phyloP scores from a whole-genome alignment of 768 basidiomycete genomes.

The Gymnopilus dilepis region DNA sequence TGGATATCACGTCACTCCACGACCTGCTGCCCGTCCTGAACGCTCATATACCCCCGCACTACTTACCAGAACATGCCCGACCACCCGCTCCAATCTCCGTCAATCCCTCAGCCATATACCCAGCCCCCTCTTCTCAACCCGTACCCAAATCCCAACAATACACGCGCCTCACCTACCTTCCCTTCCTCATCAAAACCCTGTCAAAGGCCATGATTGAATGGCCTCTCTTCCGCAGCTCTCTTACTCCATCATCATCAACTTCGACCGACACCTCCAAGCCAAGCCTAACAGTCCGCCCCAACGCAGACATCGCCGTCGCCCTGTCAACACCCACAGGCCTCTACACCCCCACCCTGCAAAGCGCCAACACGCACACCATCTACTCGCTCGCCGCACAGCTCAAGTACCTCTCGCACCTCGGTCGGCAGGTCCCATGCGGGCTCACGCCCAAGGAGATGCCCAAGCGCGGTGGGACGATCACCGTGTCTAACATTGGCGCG shows the following conservation, averaged over 20 bases:
- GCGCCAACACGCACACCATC: constrained; percentile 58
- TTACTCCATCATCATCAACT: constrained; percentile 46
- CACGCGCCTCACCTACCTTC: constrained; percentile 78
- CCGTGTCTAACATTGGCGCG: constrained; percentile 82
- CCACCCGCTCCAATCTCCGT: constrained; percentile 31
- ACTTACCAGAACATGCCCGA: constrained; percentile 35
- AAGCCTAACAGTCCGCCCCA: constrained; percentile 71
- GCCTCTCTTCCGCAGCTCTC: constrained; percentile 82
- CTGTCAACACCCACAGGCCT: constrained; percentile 83
- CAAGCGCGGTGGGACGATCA: constrained; percentile 76
- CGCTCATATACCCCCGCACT: constrained; percentile 67
- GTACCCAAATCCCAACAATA: constrained; percentile 62
- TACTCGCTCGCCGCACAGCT: constrained; percentile 68
- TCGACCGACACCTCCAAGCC: constrained; percentile 50
- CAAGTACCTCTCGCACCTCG: constrained; percentile 64
- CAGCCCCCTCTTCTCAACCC: constrained; percentile 43
- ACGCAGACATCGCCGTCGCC: constrained; percentile 77
- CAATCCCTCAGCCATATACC: constrained; percentile 44
- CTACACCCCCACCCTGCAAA: constrained; percentile 75
- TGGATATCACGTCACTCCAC: constrained; percentile 77
- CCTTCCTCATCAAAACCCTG: constrained; percentile 83
- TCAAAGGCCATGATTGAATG: constrained; percentile 81
- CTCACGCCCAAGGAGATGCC: constrained; percentile 76
- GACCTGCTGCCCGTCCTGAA: constrained; percentile 67
- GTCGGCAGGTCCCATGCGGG: constrained; percentile 68